Percentiles rank a stretch among this genome's conserved stretches.
Evolutionary conservation across 2,329 filamentous ascomycete species (phyloP).

Genomic region (Biscogniauxia sp.): DNA sequence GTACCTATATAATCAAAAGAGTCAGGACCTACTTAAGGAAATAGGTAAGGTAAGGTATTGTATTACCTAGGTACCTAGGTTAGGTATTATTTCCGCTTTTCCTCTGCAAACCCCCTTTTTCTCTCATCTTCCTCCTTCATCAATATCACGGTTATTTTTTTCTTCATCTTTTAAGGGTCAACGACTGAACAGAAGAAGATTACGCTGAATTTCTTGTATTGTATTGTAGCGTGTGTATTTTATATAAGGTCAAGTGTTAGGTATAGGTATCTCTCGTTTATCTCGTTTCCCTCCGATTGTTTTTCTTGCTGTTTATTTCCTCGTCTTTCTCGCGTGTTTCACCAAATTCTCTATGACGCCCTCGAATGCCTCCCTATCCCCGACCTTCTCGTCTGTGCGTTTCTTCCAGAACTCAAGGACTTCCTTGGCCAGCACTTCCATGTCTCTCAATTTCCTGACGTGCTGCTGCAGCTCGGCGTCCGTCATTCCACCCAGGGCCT

Average conservation of each 20-base stretch:
- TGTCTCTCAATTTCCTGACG: slow-evolving; percentile 63
- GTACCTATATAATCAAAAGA: too few relatives aligned
- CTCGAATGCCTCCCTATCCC: slow-evolving; percentile 91
- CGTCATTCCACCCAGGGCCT: slow-evolving; percentile 76
- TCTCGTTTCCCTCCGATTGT: slow-evolving; percentile 1
- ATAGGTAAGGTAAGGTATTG: too few relatives aligned
- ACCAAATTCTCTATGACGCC: slow-evolving; percentile 96
- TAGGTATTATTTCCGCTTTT: too few relatives aligned
- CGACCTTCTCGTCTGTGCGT: slow-evolving; percentile 79
- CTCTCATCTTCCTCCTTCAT: too few relatives aligned
- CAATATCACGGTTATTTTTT: too few relatives aligned
- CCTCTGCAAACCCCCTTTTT: too few relatives aligned
- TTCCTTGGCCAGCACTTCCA: slow-evolving; percentile 70
- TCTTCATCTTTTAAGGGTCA: too few relatives aligned
- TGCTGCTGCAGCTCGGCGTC: slow-evolving; percentile 73
- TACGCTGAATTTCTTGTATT: too few relatives aligned
- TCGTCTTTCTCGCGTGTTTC: slow-evolving; percentile 81
- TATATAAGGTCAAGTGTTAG: background rate
- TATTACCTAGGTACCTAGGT: too few relatives aligned
- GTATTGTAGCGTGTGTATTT: too few relatives aligned
- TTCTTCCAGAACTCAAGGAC: slow-evolving; percentile 88
- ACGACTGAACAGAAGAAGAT: too few relatives aligned
- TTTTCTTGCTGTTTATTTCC: slow-evolving; percentile 54
- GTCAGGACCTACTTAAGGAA: too few relatives aligned
- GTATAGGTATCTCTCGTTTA: slow-evolving; percentile 1